Conservation (phyloP, 2,329 filamentous ascomycete species). For the Aphanocladium album region DNA sequence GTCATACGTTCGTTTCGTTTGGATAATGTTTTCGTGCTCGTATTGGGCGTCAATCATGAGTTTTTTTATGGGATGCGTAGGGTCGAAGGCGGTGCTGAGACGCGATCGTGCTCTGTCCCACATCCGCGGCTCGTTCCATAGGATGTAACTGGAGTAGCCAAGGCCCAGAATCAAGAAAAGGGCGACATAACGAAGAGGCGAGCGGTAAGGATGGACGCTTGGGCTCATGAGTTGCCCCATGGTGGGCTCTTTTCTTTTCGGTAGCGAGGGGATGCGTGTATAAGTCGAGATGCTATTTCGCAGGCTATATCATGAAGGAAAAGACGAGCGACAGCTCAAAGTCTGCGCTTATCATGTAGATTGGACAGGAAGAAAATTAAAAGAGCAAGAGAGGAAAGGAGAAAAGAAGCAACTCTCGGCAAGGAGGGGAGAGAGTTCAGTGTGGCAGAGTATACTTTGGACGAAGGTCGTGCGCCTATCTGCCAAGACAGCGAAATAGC, state of each 20-base stretch:
- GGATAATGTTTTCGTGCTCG: constrained; percentile 37
- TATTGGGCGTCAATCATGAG: constrained; percentile 43
- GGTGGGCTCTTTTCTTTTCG: not conserved
- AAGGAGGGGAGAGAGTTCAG: not conserved
- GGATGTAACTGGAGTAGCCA: constrained; percentile 25
- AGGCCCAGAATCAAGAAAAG: constrained; percentile 21
- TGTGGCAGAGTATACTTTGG: not conserved
- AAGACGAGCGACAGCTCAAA: too few relatives aligned
- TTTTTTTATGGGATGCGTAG: constrained; percentile 45
- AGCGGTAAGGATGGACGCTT: constrained; percentile 23
- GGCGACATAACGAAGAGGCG: constrained; percentile 25
- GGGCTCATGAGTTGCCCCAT: not conserved
- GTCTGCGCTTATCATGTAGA: too few relatives aligned
- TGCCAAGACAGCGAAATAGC: too few relatives aligned
- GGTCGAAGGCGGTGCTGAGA: constrained; percentile 20
- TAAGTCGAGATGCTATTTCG: not conserved
- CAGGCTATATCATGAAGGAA: too few relatives aligned
- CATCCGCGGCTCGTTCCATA: constrained; percentile 25
- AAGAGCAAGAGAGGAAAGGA: not conserved
- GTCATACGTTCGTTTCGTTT: constrained; percentile 38
- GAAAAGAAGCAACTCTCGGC: not conserved
- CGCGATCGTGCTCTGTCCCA: constrained; percentile 21
- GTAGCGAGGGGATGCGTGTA: not conserved
- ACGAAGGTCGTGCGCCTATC: not conserved
- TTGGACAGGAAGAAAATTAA: not conserved